Percentiles rank a stretch among this genome's conserved stretches.
Evolutionary conservation across 2,329 filamentous ascomycete genomes (phyloP).

Genomic region (Xylaria sp.): DNA sequence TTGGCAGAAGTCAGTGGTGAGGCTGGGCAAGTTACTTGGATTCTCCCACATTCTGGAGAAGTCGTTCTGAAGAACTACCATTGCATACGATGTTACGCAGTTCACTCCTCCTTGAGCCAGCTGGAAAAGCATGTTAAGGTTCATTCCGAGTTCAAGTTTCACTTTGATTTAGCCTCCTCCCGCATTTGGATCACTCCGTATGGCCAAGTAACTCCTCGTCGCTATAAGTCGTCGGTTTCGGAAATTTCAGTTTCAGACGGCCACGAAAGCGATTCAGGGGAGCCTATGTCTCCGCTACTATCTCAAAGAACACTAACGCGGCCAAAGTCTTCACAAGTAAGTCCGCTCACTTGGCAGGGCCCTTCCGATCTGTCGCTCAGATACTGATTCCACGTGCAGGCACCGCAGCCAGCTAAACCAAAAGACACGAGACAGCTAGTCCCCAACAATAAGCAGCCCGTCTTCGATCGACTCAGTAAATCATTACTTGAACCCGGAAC

Average conservation of each 20-base stretch:
- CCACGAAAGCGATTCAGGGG: conserved; percentile 31
- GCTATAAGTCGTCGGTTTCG: conserved; percentile 23
- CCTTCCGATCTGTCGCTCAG: neutral
- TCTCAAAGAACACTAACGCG: conserved; percentile 21
- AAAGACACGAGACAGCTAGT: conserved; percentile 45
- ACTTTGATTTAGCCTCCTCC: conserved; percentile 39
- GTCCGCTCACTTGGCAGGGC: neutral
- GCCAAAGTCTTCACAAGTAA: conserved; percentile 26
- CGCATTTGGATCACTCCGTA: conserved; percentile 33
- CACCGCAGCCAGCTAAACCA: conserved; percentile 18
- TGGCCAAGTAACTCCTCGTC: conserved; percentile 31
- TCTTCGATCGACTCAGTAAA: conserved; percentile 63
- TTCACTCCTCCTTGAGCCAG: conserved; percentile 50
- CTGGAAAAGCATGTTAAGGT: conserved; percentile 53
- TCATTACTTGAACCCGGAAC: conserved; percentile 52
- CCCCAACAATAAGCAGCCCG: conserved; percentile 53
- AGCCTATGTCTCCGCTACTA: conserved; percentile 30
- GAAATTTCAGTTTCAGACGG: conserved; percentile 30
- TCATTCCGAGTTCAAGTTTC: conserved; percentile 50
- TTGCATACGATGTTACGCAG: conserved; percentile 54
- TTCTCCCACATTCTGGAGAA: conserved; percentile 48
- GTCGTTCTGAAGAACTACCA: conserved; percentile 52
- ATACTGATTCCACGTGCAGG: conserved; percentile 23
- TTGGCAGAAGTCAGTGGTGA: conserved; percentile 31
- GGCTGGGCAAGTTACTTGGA: conserved; percentile 46